Evolutionary conservation across 1,284 basidiomycete species (phyloP).

Genomic region (Bondarzewia mesenterica): DNA sequence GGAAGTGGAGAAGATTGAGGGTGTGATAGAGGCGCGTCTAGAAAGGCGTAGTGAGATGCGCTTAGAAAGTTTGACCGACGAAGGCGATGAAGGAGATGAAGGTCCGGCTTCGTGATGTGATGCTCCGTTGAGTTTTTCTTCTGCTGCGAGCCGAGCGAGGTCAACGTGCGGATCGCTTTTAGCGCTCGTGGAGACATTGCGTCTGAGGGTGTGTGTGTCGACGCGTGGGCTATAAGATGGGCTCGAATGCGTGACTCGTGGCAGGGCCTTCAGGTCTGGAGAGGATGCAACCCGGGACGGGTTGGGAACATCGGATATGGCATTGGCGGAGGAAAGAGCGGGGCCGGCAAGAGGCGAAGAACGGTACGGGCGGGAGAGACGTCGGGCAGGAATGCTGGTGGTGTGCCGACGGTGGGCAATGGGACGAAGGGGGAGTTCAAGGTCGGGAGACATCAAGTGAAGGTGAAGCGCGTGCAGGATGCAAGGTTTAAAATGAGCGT

Average conservation of each 20-base stretch:
- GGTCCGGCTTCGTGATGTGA: slow-evolving; percentile 3
- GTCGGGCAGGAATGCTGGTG: slow-evolving; percentile 10
- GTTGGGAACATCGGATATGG: slow-evolving; percentile 7
- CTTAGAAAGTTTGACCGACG: neutral
- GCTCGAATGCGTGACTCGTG: neutral
- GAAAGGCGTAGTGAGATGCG: neutral
- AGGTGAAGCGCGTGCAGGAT: no score
- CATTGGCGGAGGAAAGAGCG: slow-evolving; percentile 15
- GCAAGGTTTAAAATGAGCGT: no score
- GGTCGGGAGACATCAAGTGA: neutral
- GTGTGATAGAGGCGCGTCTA: neutral
- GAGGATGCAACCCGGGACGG: slow-evolving; percentile 6
- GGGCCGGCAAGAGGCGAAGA: slow-evolving; percentile 23
- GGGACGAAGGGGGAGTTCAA: slow-evolving; percentile 2
- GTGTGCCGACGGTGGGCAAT: slow-evolving; percentile 12
- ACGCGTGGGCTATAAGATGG: neutral
- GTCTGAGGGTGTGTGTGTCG: no score
- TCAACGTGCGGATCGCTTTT: slow-evolving; percentile 7
- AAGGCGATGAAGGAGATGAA: neutral
- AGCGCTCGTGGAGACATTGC: slow-evolving; percentile 8
- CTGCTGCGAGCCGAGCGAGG: neutral
- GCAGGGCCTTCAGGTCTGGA: neutral
- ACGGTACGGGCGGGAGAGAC: slow-evolving; percentile 16
- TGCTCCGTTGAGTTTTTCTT: slow-evolving; percentile 2
- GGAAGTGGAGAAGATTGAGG: neutral